Evolutionary conservation across 1,139 yeast species (phyloP), one percentile per base, ranked within the genome.

Genomic region (Zygoascus sp.): DNA sequence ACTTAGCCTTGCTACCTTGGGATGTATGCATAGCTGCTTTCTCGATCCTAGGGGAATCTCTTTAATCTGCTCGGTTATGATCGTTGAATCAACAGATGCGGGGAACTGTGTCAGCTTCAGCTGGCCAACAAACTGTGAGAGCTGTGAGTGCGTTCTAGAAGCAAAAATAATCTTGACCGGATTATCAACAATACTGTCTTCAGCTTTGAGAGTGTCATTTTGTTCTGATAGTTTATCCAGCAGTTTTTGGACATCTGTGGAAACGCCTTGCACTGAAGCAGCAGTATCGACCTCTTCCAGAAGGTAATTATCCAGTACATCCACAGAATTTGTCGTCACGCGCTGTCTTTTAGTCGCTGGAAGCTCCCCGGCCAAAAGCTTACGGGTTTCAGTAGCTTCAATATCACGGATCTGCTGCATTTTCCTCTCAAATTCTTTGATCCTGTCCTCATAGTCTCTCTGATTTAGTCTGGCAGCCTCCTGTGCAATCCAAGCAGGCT

Each of bases 71-170:
- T 59, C 64, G 2, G 51, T 46, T 15, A 50, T 50, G 42, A 71
- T 73, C 1, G 62, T 55, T 8, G 63, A 67, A 2, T 52, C 32
- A 15, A 46, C 39, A 0, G 89, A 76, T 0, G 95, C 75, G 0
- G 85, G 83, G 52, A 88, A 83, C 0, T 65, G 53, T 0, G 95
- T 80, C 30, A 84, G 61, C 34, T 72, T 65, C 42, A 90, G 66
- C 57, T 92, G 97, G 19, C 79, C 77, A 0, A 90, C 79, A 61
- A 90, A 86, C 59, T 90, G 98, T 42, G 74, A 74, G 47, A 90
- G 68, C 61, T 90, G 98, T 0, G 97, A 87, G 60, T 90, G 97
- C 0, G 98, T 90, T 63, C 98, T 70, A 1, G 97, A 88, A 0
- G 95, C 75, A 60, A 81, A 89, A 55, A 68, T 77, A 2, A 83